Evolutionary conservation across 257 asterid species (phyloP).

Genomic region (Rehmannia glutinosa): DNA sequence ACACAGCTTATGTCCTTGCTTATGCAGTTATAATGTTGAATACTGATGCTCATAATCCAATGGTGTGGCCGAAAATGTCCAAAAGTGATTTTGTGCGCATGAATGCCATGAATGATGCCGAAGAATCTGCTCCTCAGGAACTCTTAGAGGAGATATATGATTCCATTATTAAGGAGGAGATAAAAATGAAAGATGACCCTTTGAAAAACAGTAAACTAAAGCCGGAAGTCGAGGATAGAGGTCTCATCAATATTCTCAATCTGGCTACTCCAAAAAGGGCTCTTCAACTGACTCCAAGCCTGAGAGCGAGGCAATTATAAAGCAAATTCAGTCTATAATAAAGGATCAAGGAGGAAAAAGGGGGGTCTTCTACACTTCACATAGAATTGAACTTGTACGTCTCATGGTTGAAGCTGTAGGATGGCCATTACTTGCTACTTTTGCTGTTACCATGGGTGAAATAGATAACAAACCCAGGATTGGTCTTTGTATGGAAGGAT

Average conservation of each 20-base stretch:
- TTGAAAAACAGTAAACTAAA: constrained; percentile 70
- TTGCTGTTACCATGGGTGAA: constrained; percentile 99
- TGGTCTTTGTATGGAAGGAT: constrained; percentile 95
- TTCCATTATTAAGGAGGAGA: constrained; percentile 91
- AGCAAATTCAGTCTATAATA: constrained; percentile 79
- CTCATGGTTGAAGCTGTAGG: constrained; percentile 99
- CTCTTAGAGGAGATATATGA: constrained; percentile 95
- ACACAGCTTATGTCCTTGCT: constrained; percentile 96
- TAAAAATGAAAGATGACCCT: constrained; percentile 91
- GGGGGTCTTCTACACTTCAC: constrained; percentile 92
- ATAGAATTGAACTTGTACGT: constrained; percentile 79
- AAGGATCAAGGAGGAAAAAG: constrained; percentile 80
- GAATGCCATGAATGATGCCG: constrained; percentile 72
- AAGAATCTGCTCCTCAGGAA: constrained; percentile 91
- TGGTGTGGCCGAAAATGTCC: constrained; percentile 99
- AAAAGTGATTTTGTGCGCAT: constrained; percentile 90
- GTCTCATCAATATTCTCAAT: constrained; percentile 88
- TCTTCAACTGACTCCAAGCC: constrained; percentile 64
- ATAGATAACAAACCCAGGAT: constrained; percentile 90
- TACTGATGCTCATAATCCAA: constrained; percentile 98
- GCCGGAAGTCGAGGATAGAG: constrained; percentile 73
- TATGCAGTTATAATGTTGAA: constrained; percentile 98
- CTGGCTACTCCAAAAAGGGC: constrained; percentile 86
- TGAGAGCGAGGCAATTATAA: constrained; percentile 84
- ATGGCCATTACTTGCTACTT: constrained; percentile 98